Evolutionary conservation across 129 eudicot genomes (phyloP).

Genomic region (Erigeron canadensis): DNA sequence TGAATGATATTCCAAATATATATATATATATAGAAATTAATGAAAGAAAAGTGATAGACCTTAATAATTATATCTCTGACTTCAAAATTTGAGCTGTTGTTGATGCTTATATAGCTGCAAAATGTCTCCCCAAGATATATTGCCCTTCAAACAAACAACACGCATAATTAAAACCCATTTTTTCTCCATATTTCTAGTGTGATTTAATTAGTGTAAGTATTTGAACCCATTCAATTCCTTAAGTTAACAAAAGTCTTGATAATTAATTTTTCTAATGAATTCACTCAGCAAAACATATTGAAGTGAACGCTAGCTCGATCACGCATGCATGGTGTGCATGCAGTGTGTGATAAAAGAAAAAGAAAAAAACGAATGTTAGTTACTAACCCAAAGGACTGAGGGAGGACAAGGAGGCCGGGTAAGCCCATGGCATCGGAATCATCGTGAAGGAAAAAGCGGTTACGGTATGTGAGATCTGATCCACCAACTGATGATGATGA

Average conservation of each 20-base stretch:
- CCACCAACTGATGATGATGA: constrained; percentile 14
- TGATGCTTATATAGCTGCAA: constrained; percentile 88
- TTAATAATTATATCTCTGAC: constrained; percentile 72
- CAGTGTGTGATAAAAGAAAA: background rate
- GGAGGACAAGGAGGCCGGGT: constrained; percentile 88
- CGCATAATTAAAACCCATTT: background rate
- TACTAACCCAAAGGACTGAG: constrained; percentile 88
- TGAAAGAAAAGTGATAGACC: constrained; percentile 52
- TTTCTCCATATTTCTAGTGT: too few relatives aligned
- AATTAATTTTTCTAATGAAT: too few relatives aligned
- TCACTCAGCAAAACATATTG: too few relatives aligned
- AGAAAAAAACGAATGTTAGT: background rate
- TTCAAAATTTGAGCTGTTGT: constrained; percentile 87
- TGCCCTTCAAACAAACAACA: constrained; percentile 58
- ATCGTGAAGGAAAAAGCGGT: constrained; percentile 60
- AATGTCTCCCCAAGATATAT: constrained; percentile 97
- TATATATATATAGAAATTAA: too few relatives aligned
- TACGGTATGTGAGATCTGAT: constrained; percentile 72
- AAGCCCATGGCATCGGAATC: constrained; percentile 78
- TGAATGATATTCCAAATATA: too few relatives aligned
- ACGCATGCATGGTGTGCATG: too few relatives aligned
- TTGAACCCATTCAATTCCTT: too few relatives aligned
- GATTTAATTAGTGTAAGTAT: too few relatives aligned
- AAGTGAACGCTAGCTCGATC: too few relatives aligned
- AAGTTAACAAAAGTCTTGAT: too few relatives aligned